A percentile compares a stretch with the other conserved stretches of the same genome.
Evolutionary conservation across 176 grass and related monocot species (phyloP).

Genomic region (Aegilops sharonensis): DNA sequence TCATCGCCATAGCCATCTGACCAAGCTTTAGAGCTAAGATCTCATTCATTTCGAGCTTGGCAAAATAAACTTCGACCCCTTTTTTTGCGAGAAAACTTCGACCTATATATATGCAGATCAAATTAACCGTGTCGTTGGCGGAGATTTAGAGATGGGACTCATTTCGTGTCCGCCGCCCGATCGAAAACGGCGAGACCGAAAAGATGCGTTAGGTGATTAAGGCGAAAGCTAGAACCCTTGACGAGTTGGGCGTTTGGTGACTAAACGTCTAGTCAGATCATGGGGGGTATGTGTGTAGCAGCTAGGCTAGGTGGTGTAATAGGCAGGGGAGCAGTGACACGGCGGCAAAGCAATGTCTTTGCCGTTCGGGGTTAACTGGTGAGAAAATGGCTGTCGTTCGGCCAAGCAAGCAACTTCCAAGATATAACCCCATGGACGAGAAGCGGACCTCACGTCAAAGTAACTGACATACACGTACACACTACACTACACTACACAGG

Average conservation of each 20-base stretch:
- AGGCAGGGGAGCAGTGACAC: not conserved
- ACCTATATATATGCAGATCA: not conserved
- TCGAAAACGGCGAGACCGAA: not conserved
- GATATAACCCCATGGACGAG: not conserved
- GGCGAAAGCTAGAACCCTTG: not conserved
- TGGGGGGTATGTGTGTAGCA: not conserved
- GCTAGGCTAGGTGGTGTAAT: not conserved
- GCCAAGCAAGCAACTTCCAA: conserved; percentile 27
- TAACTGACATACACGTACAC: not conserved
- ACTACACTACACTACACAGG: not conserved
- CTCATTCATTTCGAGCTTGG: too few species aligned
- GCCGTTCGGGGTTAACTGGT: conserved; percentile 7
- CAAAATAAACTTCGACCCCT: not conserved
- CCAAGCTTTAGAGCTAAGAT: too few species aligned
- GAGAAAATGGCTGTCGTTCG: conserved; percentile 5
- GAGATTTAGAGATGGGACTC: too few species aligned
- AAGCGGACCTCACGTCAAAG: not conserved
- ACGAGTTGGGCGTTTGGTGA: not conserved
- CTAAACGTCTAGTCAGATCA: conserved; percentile 6
- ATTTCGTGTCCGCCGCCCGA: too few species aligned
- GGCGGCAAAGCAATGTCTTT: conserved; percentile 22
- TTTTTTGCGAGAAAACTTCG: not conserved
- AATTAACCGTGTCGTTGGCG: too few species aligned
- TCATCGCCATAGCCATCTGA: too few species aligned
- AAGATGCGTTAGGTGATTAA: not conserved